A percentile compares a stretch with the other conserved stretches of the same genome.
Evolutionary conservation across 371 early-diverging fungal species (phyloP).

Genomic region (Actinomortierella wolfii): DNA sequence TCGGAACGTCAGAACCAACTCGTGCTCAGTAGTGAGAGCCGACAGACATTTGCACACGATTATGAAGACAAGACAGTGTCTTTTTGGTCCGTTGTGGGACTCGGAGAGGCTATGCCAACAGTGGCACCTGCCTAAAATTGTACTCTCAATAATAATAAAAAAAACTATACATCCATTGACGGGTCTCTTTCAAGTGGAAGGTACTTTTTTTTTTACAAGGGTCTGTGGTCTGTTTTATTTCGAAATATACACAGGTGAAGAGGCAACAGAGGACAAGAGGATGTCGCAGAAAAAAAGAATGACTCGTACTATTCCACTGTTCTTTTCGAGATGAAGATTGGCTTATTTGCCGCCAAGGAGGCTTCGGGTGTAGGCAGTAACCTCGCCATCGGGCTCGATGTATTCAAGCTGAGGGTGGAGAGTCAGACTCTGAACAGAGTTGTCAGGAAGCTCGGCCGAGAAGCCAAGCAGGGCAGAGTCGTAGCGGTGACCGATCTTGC

Average conservation of each 20-base stretch:
- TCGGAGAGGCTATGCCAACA: slow-evolving; percentile 53
- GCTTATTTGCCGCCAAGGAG: slow-evolving; percentile 13
- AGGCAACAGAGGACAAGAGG: no score
- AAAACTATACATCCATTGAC: no score
- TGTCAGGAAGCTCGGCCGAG: slow-evolving; percentile 56
- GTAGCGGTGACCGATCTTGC: slow-evolving; percentile 40
- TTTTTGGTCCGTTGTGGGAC: slow-evolving; percentile 70
- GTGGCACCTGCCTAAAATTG: slow-evolving; percentile 18
- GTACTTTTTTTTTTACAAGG: no score
- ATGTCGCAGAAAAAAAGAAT: no score
- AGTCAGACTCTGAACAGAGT: slow-evolving; percentile 29
- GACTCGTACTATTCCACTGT: no score
- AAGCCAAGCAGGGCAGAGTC: slow-evolving; percentile 37
- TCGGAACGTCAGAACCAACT: slow-evolving; percentile 18
- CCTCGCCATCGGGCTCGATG: slow-evolving; percentile 61
- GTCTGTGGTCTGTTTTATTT: no score
- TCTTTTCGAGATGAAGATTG: no score
- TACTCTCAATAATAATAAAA: no score
- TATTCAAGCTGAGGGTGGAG: slow-evolving; percentile 40
- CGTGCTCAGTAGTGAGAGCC: slow-evolving; percentile 28
- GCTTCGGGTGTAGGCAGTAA: slow-evolving; percentile 50
- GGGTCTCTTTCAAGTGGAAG: no score
- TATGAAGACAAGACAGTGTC: slow-evolving; percentile 48
- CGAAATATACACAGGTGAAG: no score
- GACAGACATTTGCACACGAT: slow-evolving; percentile 14